phyloP scores from a whole-genome alignment of 2,329 filamentous ascomycete species.

The Phialophora macrospora region DNA sequence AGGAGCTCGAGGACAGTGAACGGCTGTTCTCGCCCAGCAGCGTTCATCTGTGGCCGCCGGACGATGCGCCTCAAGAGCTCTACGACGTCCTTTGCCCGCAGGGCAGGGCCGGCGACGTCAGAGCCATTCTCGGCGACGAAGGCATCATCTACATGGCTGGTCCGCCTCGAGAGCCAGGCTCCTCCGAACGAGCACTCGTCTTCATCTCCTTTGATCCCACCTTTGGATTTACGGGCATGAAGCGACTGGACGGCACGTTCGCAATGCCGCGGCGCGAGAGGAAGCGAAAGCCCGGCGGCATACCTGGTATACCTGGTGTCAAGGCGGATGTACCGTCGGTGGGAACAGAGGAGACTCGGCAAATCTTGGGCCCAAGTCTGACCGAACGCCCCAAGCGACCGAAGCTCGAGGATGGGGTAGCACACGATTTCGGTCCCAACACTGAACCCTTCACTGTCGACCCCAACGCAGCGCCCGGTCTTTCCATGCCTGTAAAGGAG shows the following conservation, averaged over 20 bases:
- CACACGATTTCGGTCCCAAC: not conserved
- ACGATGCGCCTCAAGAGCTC: conserved; percentile 47
- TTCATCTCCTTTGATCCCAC: conserved; percentile 50
- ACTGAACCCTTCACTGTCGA: not conserved
- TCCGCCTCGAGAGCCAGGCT: conserved; percentile 33
- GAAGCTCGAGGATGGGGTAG: not conserved
- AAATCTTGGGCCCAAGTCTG: not conserved
- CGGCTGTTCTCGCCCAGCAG: conserved; percentile 48
- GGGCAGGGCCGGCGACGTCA: conserved; percentile 43
- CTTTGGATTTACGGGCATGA: conserved; percentile 42
- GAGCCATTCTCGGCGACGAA: conserved; percentile 48
- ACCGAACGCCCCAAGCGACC: conserved; percentile 5
- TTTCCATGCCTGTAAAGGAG: not conserved
- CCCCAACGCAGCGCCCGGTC: not conserved
- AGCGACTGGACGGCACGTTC: conserved; percentile 25
- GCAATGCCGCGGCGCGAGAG: conserved; percentile 14
- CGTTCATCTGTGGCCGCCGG: conserved; percentile 50
- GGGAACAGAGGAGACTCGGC: not conserved
- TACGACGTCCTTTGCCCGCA: conserved; percentile 48
- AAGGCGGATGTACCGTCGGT: not conserved
- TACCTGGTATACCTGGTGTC: not conserved
- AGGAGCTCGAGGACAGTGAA: conserved; percentile 45
- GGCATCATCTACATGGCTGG: conserved; percentile 49
- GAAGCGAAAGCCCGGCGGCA: conserved; percentile 16
- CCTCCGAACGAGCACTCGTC: conserved; percentile 44